Conservation (phyloP, 305 asterid genomes). For the Withania somnifera region DNA sequence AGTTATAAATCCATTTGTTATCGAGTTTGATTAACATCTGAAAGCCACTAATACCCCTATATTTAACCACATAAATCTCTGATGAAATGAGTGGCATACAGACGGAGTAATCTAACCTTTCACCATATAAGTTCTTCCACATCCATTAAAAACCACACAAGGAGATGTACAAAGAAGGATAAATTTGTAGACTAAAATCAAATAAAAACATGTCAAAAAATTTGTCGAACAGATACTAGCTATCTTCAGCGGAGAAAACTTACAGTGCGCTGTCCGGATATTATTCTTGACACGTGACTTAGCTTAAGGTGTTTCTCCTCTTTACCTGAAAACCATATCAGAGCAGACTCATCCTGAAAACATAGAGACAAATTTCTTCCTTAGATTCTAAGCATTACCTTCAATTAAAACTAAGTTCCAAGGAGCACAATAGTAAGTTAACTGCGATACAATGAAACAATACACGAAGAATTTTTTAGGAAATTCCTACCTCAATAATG, state of each 20-base stretch:
- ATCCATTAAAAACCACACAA: background rate
- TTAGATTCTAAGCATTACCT: background rate
- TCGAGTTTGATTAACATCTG: background rate
- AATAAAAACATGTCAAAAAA: background rate
- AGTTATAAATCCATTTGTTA: background rate
- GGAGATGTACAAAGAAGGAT: background rate
- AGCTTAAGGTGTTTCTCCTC: constrained; percentile 97
- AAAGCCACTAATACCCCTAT: background rate
- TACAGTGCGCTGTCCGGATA: constrained; percentile 97
- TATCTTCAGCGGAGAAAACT: constrained; percentile 26
- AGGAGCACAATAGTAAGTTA: background rate
- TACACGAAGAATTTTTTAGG: background rate
- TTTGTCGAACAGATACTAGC: background rate
- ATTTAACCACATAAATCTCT: background rate
- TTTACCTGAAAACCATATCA: constrained; percentile 97
- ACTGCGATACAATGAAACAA: background rate
- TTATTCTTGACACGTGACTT: constrained; percentile 86
- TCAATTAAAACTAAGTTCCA: constrained; percentile 1
- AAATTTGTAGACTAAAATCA: background rate
- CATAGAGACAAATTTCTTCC: constrained; percentile 1
- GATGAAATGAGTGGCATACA: background rate
- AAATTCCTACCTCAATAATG: background rate
- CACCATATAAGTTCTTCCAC: background rate
- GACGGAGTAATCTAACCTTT: background rate
- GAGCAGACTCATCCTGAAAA: constrained; percentile 93